Evolutionary conservation across 2,329 filamentous ascomycete species (phyloP), one percentile per base, ranked within the genome.

Genomic region (Huntiella bhutanensis): DNA sequence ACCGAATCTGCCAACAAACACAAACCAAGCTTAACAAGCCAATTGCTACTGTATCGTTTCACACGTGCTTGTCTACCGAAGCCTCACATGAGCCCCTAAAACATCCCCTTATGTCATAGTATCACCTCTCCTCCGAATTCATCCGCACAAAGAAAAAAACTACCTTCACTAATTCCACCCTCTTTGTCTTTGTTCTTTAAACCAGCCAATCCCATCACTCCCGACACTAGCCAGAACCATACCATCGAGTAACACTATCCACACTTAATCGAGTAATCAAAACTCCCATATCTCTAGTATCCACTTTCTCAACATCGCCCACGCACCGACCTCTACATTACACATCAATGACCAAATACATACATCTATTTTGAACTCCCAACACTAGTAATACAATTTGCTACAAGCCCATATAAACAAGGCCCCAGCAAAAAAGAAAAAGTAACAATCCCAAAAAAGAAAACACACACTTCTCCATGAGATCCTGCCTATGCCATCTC

Each of bases 171-270:
- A 15, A 6, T 15, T 40, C 15, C 16, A 19, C 12, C 10, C 7
- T 40, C 6, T 19, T 19, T 28, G 12, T 13, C 15, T 40, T 16
- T 16, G 6, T 28, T 40, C 13, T 4, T 7, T 28, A 11, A 41
- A 43, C n/a, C 16, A 43, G 32, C 28, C 32, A 28, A 28, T 28
- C 6, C 41, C 32, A 35, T 35, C 28, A 43, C 12, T 43, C 12
- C 28, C 33, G 13, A 22, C 28, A 43, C 41, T 43, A 32, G 16
- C 22, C n/a, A 13, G 8, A 33, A 43, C 15, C 34, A 43, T 47
- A 34, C 34, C 15, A 47, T 47, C 40, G 45, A 47, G 45, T 47
- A 47, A 43, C 41, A 43, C 41, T 34, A n/a, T 43, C 28, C 13
- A 33, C n/a, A 43, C 34, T 13, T 5, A 16, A 43, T 43, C 41